These are phyloP conservation scores for Chlorella sp. DNA, from an alignment of 139 green algal genomes.

Conservation along the genomic window DNA sequence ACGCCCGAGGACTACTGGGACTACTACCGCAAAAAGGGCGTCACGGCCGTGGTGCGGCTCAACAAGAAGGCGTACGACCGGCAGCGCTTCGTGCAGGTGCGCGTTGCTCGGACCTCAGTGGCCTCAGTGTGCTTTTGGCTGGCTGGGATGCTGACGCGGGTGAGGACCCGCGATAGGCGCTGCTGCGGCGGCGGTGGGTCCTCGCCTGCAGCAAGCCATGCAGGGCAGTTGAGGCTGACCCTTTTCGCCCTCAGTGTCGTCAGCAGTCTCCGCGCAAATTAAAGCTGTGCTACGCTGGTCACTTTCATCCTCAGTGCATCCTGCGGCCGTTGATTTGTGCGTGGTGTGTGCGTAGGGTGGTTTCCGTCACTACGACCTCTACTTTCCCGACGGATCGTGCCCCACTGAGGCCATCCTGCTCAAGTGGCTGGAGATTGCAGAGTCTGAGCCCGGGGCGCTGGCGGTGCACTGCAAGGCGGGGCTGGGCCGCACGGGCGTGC, in stretches of 20 bases:
- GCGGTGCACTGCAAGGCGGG: conserved; percentile 94
- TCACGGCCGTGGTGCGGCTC: conserved; percentile 75
- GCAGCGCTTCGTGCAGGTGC: conserved; percentile 77
- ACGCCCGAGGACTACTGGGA: conserved; percentile 84
- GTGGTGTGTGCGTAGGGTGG: conserved; percentile 62
- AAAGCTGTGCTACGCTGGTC: too few species aligned
- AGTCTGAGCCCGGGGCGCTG: conserved; percentile 60
- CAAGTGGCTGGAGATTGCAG: conserved; percentile 72
- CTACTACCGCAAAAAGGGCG: conserved; percentile 61
- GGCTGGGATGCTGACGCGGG: too few species aligned
- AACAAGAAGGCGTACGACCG: conserved; percentile 92
- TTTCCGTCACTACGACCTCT: conserved; percentile 84
- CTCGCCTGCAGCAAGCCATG: too few species aligned
- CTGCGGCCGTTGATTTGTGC: too few species aligned
- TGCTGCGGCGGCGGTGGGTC: too few species aligned
- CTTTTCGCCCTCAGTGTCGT: too few species aligned
- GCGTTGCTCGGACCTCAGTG: too few species aligned
- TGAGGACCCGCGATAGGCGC: too few species aligned
- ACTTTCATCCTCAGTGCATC: too few species aligned
- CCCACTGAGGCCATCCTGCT: conserved; percentile 67
- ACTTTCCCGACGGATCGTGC: conserved; percentile 89
- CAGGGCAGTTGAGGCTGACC: too few species aligned
- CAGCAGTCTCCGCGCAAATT: too few species aligned
- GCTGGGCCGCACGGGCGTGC: conserved; percentile 84
- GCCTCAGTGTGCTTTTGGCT: too few species aligned